Conservation (phyloP, 495 filamentous ascomycete species). For the Jackrogersella multiformis region DNA sequence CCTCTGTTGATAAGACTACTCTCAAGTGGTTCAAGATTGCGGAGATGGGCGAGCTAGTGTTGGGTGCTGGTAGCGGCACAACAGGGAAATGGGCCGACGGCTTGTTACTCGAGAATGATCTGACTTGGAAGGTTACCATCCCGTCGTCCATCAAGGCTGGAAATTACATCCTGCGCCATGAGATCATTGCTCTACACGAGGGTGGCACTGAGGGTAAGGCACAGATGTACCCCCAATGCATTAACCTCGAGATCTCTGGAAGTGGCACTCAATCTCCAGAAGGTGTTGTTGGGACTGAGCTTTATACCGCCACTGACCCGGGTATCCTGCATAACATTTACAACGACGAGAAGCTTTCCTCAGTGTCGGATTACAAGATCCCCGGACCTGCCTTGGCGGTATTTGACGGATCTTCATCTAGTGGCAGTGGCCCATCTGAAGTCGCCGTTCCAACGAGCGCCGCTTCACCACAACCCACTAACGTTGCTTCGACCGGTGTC, state of each 20-base stretch:
- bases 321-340: conserved; percentile 69
- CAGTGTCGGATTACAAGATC: conserved; percentile 48
- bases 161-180: conserved; percentile 75
- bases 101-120: conserved; percentile 67
- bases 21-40: conserved; percentile 75
- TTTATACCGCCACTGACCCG: conserved; percentile 64
- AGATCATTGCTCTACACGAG: conserved; percentile 74
- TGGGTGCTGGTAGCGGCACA: conserved; percentile 41
- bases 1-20: conserved; percentile 64
- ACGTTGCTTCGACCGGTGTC: neutral
- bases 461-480: neutral
- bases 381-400: conserved; percentile 47
- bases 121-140: conserved; percentile 67
- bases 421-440: neutral
- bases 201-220: conserved; percentile 63
- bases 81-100: conserved; percentile 73
- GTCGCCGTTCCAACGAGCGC: neutral
- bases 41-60: conserved; percentile 59
- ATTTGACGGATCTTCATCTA: neutral
- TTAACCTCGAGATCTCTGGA: conserved; percentile 72
- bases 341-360: conserved; percentile 42
- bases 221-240: conserved; percentile 74
- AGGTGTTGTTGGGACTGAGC: conserved; percentile 57
- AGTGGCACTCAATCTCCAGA: conserved; percentile 56
- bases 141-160: conserved; percentile 65